Base-by-base conservation (phyloP, 2,329 filamentous ascomycete genomes). In the Trichoderma citrinoviride region DNA sequence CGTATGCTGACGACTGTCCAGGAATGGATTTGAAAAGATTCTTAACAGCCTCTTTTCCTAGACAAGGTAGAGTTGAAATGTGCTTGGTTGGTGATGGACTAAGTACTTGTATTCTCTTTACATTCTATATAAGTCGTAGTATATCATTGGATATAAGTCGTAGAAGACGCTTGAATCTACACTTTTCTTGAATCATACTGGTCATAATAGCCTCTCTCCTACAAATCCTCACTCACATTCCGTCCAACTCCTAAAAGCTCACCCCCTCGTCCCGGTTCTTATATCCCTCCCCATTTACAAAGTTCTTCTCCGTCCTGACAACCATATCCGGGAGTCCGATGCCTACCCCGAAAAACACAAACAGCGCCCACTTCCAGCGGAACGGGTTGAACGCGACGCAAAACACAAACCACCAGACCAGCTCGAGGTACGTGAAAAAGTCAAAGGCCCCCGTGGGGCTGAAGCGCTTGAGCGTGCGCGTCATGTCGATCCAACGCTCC, bases 401-500 rank as follows among this genome's bases (percentile, higher is more conserved):
- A 72, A 95, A 96, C 6, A 87, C 74, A 69, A 94, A 95, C 92
- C 92, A 96, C 81, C 91, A 96, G 5, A 95, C 73, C 57, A 96
- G 79, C 76, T 96, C 92, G 0, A 90, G 83, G 71, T 96, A 96
- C 0, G 92, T 96, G 74, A 96, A 95, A 79, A 96, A 96, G 74
- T 96, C 91, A 71, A 96, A 94, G 0, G 91, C 91, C 0, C 85
- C 87, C 0, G 87, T 91, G 0, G 92, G 91, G 2, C 89, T 87
- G 12, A 82, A 81, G 2, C 77, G 76, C 77, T 96, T 96, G 66
- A 96, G 79, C 3, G 87, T 75, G 33, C 86, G 83, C 1, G 91
- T 96, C 83, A 94, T 90, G 73, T 93, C 90, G 71, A 96, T 93
- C 92, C 92, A 96, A 25, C 87, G 82, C 77, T 90, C 84, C 91